Base-by-base conservation (phyloP, 352 stramenopile species). In the Globisporangium orthogonon region DNA sequence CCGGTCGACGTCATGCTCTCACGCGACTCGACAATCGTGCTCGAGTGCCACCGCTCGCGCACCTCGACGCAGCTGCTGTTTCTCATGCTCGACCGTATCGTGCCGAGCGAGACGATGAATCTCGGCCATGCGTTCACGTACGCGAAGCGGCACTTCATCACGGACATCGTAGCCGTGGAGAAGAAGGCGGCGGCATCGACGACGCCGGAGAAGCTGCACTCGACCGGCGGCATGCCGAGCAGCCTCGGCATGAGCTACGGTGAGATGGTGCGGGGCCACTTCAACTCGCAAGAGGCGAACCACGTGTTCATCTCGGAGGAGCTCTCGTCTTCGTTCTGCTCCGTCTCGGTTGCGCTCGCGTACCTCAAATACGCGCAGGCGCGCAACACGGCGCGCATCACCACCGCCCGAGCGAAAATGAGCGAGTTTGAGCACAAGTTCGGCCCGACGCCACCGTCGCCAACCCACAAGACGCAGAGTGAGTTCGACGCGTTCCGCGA, bases 261-360 rank as follows among this genome's bases (percentile, higher is more conserved):
- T 13, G 69, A 81, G n/a, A 84, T 89, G 73, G 60, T 88, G 35
- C 78, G 77, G 18, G 69, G 81, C 17, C 66, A 81, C 39, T 54
- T 73, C 29, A 69, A 86, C 46, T 79, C 77, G 0, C 61, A 63
- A 5, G 76, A 80, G 11, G 69, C 76, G 4, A 87, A 64, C 10
- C 83, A 95, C 50, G 71, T 92, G 31, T 81, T 92, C 30, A 76
- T 95, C 29, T 80, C 85, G 4, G 85, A 95, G 49, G 85, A 95
- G 61, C 60, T 95, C 23, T 93, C 81, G 30, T 68, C 77, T 1
- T 91, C 81, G 15, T 91, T 89, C 56, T 86, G 83, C 17, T 91
- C 81, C 1, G 72, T 95, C n/a, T 91, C 81, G 10, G 83, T 95
- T 50, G 80, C 78, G 7, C 70, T 86, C n/a, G 83, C 82, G 55